These are phyloP conservation scores for Aspergillus panamensis DNA, from an alignment of 495 filamentous ascomycete genomes.

Conservation along the genomic window DNA sequence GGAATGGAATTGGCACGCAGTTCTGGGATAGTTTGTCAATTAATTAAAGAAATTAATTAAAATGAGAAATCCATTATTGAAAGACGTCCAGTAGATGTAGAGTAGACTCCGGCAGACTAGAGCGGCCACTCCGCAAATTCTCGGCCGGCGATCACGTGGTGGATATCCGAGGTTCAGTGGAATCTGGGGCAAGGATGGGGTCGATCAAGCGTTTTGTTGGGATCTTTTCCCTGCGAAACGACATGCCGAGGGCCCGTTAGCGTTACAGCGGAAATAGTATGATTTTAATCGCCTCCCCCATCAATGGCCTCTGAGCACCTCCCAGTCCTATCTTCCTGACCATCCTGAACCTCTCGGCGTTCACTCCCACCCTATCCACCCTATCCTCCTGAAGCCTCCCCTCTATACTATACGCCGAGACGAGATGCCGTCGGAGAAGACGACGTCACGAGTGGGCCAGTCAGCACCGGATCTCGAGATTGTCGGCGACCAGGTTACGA, in stretches of 20 bases:
- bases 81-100: too few species aligned
- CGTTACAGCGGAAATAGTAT: neutral
- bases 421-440: conserved; percentile 37
- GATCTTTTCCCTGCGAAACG: conserved; percentile 8
- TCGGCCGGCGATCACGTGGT: neutral
- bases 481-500: conserved; percentile 70
- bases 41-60: too few species aligned
- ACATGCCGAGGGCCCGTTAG: neutral
- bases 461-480: conserved; percentile 81
- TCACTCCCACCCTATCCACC: conserved; percentile 8
- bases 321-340: conserved; percentile 4
- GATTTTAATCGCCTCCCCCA: conserved; percentile 17
- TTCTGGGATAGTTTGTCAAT: too few species aligned
- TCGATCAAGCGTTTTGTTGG: conserved; percentile 14
- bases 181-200: conserved; percentile 3
- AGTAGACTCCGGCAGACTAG: too few species aligned
- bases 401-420: conserved; percentile 3
- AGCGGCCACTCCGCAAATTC: neutral
- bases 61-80: too few species aligned
- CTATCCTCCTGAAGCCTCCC: conserved; percentile 6
- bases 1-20: too few species aligned
- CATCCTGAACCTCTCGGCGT: neutral
- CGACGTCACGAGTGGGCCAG: conserved; percentile 23
- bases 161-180: neutral
- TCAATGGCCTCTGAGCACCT: conserved; percentile 8